Base-by-base conservation (phyloP, 371 early-diverging fungal species). In the Parasitella parasitica region DNA sequence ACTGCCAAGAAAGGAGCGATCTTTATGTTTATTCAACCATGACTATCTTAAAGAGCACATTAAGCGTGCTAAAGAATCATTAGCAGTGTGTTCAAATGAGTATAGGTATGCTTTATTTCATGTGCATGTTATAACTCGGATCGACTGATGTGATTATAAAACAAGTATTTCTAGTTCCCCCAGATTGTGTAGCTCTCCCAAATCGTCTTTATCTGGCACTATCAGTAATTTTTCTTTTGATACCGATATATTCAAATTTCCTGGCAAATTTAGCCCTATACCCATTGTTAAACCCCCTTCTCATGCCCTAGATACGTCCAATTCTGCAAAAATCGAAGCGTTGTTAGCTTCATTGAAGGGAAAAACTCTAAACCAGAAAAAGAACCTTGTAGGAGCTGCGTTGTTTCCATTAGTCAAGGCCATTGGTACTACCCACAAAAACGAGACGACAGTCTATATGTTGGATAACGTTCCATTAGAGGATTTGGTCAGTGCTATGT, bases 361-460 rank as follows among this genome's bases (percentile, higher is more conserved):
- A 28, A 67, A 68, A 35, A 55, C 69, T 13, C 58, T 65, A 18
- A 68, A 70, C 41, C 73, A 78, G 57, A 60, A 73, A 54, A 81
- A 81, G 43, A 78, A 81, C 48, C 64, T 69, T 4, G 57, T 81
- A 20, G 81, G 81, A 37, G 81, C 78, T 51, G 54, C 64, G 26
- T 57, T 81, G 11, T 81, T 78, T 56, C 81, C 81, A 15, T 58
- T 69, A 32, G 78, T 81, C 12, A 81, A 81, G 73, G 76, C 69
- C 26, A 73, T 75, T 36, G 76, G 76, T 2, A 59, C 67, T 20
- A 73, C 49, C 30, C 71, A 66, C 27, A 74, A 82, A 20, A 76
- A 77, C 6, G 78, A 77, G 37, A 61, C 80, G 16, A 81, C 81
- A 5, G 78, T 84, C 32, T 72, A 72, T 18, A 71, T 84, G 41